Evolutionary conservation across 1,139 yeast species (phyloP), one percentile per base, ranked within the genome.

Genomic region (Spathaspora sp.): DNA sequence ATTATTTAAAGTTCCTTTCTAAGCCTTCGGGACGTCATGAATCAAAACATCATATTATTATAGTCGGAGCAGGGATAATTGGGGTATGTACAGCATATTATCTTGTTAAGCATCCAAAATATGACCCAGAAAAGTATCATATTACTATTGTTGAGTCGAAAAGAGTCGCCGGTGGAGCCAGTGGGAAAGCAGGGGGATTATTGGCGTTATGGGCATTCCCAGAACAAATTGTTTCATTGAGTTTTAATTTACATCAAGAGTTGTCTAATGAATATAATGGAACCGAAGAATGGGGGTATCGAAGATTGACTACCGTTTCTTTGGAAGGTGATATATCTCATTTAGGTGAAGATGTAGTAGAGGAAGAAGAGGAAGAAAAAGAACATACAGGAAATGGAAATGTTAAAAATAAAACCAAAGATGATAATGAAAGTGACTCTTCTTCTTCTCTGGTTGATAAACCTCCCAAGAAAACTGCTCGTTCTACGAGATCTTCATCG

Each of bases 141-240:
- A 87, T 93, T 53, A 88, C 97, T 15, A 80, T 93, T n/a, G 65
- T 93, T 18, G 99, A 93, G 64, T 85, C 95, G 46, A 87, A 88
- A 55, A 76, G 96, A 58, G 96, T 93, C 3, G 99, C 98, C 0
- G 96, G 97, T 43, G 99, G 97, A 37, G 99, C 99, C 15, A 82
- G 91, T 37, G 99, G 99, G 47, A 93, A 93, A 59, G 99, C 99
- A 2, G 99, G 99, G 37, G 99, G 99, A 0, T 72, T 93, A 43
- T 68, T 93, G 47, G 97, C 97, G 0, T 76, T 88, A 38, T 90
- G 98, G 96, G 98, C 98, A 0, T 93, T 93, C 64, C 99, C 99
- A 1, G 91, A 87, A 58, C 96, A 89, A 63, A 82, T 93, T 45
- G 98, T 91, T 4, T 95, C 96, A 0, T 73, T 93, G 47, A 86